Base-by-base conservation (phyloP, 1,284 basidiomycete species). In the Earliella scabrosa region DNA sequence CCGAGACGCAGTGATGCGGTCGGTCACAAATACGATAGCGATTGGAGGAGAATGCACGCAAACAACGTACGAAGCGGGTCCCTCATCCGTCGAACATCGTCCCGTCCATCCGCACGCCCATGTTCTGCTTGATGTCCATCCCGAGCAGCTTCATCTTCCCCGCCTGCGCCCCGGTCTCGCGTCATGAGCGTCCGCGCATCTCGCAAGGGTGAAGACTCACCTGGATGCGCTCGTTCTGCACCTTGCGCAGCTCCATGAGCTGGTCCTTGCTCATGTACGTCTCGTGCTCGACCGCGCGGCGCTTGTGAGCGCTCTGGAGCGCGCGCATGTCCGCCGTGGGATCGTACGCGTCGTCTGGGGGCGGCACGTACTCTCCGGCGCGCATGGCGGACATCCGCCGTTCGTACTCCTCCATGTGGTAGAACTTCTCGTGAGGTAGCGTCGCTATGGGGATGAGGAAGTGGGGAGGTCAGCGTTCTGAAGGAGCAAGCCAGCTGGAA, bases 391-490 rank as follows among this genome's bases (percentile, higher is more conserved):
- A 73, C 94, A 95, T 95, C 44, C 90, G 85, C 23, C 78, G 77
- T 60, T 93, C 90, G 69, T 93, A 93, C 10, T 82, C 80, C 45
- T 83, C 82, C 79, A 95, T 91, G 67, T 93, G 83, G 73, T 95
- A 95, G 72, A 93, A 96, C 72, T 96, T 96, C 70, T 95, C 92
- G 66, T 95, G 89, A 3, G 94, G 90, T 2, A 95, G 79, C 2
- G 93, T 95, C 9, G 93, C 92, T 93, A 52, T n/a, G n/a, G n/a
- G n/a, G n/a, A n/a, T n/a, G n/a, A n/a, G n/a, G n/a, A n/a, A n/a
- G n/a, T n/a, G n/a, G n/a, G n/a, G n/a, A n/a, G n/a, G n/a, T n/a
- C n/a, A n/a, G n/a, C n/a, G n/a, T n/a, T n/a, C n/a, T n/a, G n/a
- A 45, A 52, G 27, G n/a, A 11, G 45, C 18, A 20, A 11, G 36